Evolutionary conservation across 202 grass and related monocot species (phyloP).

Genomic region (Setaria viridis): DNA sequence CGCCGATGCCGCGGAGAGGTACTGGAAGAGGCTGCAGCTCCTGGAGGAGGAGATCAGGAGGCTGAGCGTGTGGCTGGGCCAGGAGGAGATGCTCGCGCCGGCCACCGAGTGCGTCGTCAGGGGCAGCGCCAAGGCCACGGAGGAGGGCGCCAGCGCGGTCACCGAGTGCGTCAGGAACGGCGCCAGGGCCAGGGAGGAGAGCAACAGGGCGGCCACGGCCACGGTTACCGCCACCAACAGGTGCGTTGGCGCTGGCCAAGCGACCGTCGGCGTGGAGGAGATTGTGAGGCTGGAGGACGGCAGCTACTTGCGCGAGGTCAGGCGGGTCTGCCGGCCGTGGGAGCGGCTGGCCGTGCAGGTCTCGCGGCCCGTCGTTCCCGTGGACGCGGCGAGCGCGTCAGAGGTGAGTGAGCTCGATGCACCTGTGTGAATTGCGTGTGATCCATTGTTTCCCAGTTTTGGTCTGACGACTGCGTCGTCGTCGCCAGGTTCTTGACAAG

Average conservation of each 20-base stretch:
- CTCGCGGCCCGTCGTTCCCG: slow-evolving; percentile 48
- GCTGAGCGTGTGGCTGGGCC: slow-evolving; percentile 23
- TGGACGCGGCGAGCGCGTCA: slow-evolving; percentile 42
- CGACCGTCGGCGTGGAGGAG: not conserved
- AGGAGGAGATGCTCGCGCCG: not conserved
- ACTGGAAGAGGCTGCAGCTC: slow-evolving; percentile 50
- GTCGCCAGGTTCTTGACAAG: slow-evolving; percentile 55
- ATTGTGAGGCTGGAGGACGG: slow-evolving; percentile 51
- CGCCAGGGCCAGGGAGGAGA: slow-evolving; percentile 1
- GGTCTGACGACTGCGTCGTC: not conserved
- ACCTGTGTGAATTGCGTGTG: not conserved
- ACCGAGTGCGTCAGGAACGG: not conserved
- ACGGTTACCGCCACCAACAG: slow-evolving; percentile 7
- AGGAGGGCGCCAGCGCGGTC: not conserved
- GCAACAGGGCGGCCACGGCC: not conserved
- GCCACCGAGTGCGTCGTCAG: not conserved
- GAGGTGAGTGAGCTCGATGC: slow-evolving; percentile 56
- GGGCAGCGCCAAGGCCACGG: not conserved
- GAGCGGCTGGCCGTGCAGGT: slow-evolving; percentile 63
- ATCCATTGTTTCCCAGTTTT: not conserved
- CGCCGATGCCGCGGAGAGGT: slow-evolving; percentile 1
- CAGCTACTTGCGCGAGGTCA: slow-evolving; percentile 60
- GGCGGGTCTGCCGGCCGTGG: slow-evolving; percentile 51
- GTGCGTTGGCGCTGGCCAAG: not conserved
- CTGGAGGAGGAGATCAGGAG: slow-evolving; percentile 63